phyloP scores from a whole-genome alignment of 2,329 filamentous ascomycete genomes.

The Fusarium heterosporum region DNA sequence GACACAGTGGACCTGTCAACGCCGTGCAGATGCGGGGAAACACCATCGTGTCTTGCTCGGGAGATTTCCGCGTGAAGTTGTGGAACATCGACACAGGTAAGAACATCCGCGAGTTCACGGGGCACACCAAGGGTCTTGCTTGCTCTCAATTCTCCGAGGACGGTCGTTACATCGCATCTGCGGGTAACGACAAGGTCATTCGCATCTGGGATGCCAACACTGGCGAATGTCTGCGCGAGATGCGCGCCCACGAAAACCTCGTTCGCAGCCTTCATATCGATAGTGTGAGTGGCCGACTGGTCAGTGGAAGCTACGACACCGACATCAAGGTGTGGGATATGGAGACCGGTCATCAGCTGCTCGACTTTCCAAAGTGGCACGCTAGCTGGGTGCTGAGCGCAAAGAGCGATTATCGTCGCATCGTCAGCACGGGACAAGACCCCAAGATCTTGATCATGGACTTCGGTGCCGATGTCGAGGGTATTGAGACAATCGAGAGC shows the following conservation, averaged over 20 bases:
- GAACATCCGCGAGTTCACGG: conserved; percentile 89
- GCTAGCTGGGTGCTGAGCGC: conserved; percentile 96
- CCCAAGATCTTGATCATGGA: conserved; percentile 93
- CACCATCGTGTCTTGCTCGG: conserved; percentile 91
- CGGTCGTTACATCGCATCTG: conserved; percentile 90
- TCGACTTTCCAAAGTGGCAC: conserved; percentile 94
- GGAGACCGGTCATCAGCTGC: conserved; percentile 78
- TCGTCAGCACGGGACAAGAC: conserved; percentile 95
- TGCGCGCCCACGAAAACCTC: conserved; percentile 84
- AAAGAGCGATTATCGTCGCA: conserved; percentile 93
- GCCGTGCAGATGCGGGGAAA: conserved; percentile 95
- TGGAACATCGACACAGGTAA: conserved; percentile 94
- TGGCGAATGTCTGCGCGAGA: conserved; percentile 82
- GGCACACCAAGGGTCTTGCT: conserved; percentile 92
- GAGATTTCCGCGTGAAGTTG: conserved; percentile 91
- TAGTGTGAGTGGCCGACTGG: conserved; percentile 82
- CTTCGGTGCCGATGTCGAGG: conserved; percentile 75
- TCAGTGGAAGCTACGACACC: conserved; percentile 94
- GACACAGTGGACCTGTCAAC: conserved; percentile 93
- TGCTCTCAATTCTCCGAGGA: conserved; percentile 98
- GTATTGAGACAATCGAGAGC: conserved; percentile 70
- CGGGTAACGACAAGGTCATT: conserved; percentile 94
- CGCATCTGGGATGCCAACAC: conserved; percentile 96
- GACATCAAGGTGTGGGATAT: conserved; percentile 96
- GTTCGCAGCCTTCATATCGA: conserved; percentile 94